phyloP scores from a whole-genome alignment of 176 grass and related monocot genomes.

The Avena sativa region DNA sequence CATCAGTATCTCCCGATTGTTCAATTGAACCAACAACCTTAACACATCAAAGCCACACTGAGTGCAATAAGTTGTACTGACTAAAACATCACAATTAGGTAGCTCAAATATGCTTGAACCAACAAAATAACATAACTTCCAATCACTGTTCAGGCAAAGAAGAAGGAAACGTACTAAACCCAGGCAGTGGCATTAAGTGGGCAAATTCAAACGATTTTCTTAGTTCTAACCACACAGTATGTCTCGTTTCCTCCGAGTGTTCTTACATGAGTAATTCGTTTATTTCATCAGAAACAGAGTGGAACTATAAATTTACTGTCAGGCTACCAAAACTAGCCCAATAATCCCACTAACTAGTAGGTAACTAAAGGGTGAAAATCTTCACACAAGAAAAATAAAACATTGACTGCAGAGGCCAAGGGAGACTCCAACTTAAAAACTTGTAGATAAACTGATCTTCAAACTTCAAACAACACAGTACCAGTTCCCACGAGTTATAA shows the following conservation, averaged over 20 bases:
- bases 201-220: background rate
- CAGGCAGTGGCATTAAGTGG: background rate
- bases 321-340: background rate
- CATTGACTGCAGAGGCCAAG: background rate
- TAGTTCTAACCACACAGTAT: background rate
- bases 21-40: constrained; percentile 94
- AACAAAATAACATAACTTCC: background rate
- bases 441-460: constrained; percentile 4
- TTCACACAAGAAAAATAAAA: background rate
- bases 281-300: background rate
- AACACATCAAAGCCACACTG: constrained; percentile 38
- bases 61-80: background rate
- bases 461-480: constrained; percentile 1
- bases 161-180: background rate
- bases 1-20: constrained; percentile 59
- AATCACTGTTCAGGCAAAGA: background rate
- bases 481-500: background rate
- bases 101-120: background rate
- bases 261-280: background rate
- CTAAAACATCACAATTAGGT: background rate
- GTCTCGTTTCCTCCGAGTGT: background rate
- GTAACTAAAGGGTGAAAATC: background rate
- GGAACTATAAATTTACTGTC: constrained; percentile 21
- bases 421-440: background rate
- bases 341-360: background rate